phyloP scores from a whole-genome alignment of 192 early-diverging fungal species.

The Backusella mclennaniae region DNA sequence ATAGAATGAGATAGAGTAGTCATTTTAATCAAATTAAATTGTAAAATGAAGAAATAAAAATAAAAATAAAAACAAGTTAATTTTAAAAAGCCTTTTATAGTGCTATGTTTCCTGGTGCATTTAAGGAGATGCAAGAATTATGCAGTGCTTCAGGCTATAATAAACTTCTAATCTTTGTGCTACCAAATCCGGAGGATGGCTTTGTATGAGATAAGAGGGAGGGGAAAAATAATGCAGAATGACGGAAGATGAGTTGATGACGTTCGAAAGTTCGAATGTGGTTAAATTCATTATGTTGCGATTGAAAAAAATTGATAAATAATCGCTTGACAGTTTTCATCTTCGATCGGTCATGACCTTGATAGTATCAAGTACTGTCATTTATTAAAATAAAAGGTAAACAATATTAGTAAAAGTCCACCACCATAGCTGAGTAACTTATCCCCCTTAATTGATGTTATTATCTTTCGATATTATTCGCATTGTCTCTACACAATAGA shows the following conservation, averaged over 20 bases:
- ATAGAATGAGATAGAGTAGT: background rate
- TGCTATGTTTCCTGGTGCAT: background rate
- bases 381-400: background rate
- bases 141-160: background rate
- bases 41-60: background rate
- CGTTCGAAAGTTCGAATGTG: background rate
- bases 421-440: background rate
- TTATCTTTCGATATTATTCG: background rate
- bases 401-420: background rate
- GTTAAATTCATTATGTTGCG: background rate
- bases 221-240: background rate
- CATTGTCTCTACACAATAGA: background rate
- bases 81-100: background rate
- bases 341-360: background rate
- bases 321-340: background rate
- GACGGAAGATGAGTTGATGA: background rate
- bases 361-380: background rate
- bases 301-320: background rate
- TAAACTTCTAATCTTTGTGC: background rate
- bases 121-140: background rate
- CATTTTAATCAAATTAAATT: slow-evolving; percentile 2
- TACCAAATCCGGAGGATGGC: background rate
- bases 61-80: background rate
- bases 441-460: background rate
- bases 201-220: background rate